Evolutionary conservation across 192 early-diverging fungal genomes (phyloP).

Genomic region (Radiomyces spectabilis): DNA sequence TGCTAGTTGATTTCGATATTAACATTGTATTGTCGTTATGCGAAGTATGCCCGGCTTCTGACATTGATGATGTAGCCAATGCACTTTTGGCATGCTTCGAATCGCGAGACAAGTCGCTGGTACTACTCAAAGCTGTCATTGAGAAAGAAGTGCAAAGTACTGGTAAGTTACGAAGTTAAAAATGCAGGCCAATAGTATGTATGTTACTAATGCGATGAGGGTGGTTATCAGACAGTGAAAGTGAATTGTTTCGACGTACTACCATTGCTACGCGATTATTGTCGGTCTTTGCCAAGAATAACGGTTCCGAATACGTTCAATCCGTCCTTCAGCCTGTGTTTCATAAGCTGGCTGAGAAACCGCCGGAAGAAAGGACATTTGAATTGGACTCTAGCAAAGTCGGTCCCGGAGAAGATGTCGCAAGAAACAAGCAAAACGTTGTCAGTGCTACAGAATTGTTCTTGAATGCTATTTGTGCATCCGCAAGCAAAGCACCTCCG

Average conservation of each 20-base stretch:
- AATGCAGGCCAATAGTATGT: neutral
- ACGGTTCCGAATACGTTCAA: constrained; percentile 77
- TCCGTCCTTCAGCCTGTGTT: constrained; percentile 75
- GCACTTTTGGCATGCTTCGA: constrained; percentile 78
- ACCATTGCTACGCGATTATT: constrained; percentile 86
- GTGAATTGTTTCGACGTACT: constrained; percentile 88
- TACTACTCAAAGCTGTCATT: constrained; percentile 73
- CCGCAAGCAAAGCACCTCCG: constrained; percentile 61
- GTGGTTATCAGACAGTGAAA: constrained; percentile 40
- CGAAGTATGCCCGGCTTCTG: constrained; percentile 76
- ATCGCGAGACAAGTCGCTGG: constrained; percentile 57
- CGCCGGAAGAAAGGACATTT: constrained; percentile 69
- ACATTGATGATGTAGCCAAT: constrained; percentile 83
- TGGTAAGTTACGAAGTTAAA: constrained; percentile 26
- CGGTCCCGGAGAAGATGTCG: constrained; percentile 52
- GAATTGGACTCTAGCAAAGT: constrained; percentile 85
- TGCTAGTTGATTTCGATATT: constrained; percentile 64
- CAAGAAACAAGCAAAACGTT: constrained; percentile 74
- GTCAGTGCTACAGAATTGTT: constrained; percentile 66
- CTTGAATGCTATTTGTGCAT: constrained; percentile 78
- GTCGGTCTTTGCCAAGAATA: constrained; percentile 72
- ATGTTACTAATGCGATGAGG: neutral
- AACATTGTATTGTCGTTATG: constrained; percentile 75
- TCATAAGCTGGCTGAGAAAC: constrained; percentile 53
- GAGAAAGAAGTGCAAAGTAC: constrained; percentile 83